Base-by-base conservation (phyloP, 345 rosid genomes). In the Chamaenerion angustifolium region DNA sequence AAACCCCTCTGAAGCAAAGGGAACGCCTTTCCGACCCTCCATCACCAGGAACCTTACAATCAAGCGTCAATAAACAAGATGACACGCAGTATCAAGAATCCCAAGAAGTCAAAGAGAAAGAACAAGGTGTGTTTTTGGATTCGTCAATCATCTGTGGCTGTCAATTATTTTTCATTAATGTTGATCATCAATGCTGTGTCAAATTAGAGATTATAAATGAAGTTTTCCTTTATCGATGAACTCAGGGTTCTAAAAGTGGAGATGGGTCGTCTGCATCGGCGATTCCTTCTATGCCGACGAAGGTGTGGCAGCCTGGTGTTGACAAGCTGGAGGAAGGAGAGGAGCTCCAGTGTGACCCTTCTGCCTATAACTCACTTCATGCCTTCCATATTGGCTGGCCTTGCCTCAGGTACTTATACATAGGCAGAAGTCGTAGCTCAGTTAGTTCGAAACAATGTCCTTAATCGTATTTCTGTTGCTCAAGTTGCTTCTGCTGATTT, bases 261-360 rank as follows among this genome's bases (percentile, higher is more conserved):
- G 80, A 61, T 63, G 87, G 73, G 50, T 73, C 84, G 55, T 74
- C 88, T 25, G 66, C 93, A 3, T 74, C 87, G 51, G 72, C 90
- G 3, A 42, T 60, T 15, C 85, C 93, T 1, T 48, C 74, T 49
- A 59, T 73, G 63, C 94, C 89, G 8, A 58, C 86, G 6, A 84
- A 74, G 74, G 88, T 93, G 57, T 93, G 96, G 99, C 94, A 80
- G 58, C 96, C 96, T 51, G 99, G 99, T 48, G 96, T 88, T 1
- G 96, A 93, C 71, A 77, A 79, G 70, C 69, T 88, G 16, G 95
- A 81, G 75, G 96, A 88, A 46, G 99, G 86, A 49, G 96, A 93
- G 56, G 96, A 88, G 61, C 99, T 93, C 51, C 95, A 84, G 69
- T 88, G 93, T 43, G 99, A 88, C 60, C 83, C 86, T 14, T 80